phyloP scores from a whole-genome alignment of 768 basidiomycete species.

The Cystofilobasidium capitatum region DNA sequence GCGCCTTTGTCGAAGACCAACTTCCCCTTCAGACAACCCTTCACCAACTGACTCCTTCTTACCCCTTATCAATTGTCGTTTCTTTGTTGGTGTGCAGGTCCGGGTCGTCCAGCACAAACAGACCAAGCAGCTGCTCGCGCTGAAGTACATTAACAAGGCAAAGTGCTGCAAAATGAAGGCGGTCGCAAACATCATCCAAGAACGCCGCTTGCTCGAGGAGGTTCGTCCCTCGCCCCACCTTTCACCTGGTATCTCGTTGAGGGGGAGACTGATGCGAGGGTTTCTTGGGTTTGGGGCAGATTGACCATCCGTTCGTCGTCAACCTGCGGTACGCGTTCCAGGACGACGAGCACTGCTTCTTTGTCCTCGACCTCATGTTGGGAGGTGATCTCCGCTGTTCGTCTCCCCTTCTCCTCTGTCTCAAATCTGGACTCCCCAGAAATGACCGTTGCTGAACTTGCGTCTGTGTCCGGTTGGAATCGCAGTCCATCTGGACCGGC shows the following conservation, averaged over 20 bases:
- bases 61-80: background rate
- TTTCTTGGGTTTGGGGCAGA: slow-evolving; percentile 31
- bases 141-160: slow-evolving; percentile 97
- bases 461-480: background rate
- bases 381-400: slow-evolving; percentile 75
- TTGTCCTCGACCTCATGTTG: slow-evolving; percentile 52
- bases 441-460: background rate
- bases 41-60: slow-evolving; percentile 14
- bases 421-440: no score
- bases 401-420: background rate
- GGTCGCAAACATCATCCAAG: slow-evolving; percentile 86
- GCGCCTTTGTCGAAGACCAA: background rate
- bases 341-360: slow-evolving; percentile 62
- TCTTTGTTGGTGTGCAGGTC: slow-evolving; percentile 49
- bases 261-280: background rate
- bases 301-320: slow-evolving; percentile 82
- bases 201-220: slow-evolving; percentile 84
- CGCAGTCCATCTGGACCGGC: slow-evolving; percentile 35
- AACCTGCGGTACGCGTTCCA: slow-evolving; percentile 94
- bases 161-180: slow-evolving; percentile 84
- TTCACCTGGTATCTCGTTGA: background rate
- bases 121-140: slow-evolving; percentile 80
- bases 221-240: slow-evolving; percentile 41
- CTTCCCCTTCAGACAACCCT: background rate
- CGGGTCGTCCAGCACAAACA: slow-evolving; percentile 94